Evolutionary conservation across 1,139 yeast species (phyloP), one percentile per base, ranked within the genome.

Genomic region (Taphrina communis): DNA sequence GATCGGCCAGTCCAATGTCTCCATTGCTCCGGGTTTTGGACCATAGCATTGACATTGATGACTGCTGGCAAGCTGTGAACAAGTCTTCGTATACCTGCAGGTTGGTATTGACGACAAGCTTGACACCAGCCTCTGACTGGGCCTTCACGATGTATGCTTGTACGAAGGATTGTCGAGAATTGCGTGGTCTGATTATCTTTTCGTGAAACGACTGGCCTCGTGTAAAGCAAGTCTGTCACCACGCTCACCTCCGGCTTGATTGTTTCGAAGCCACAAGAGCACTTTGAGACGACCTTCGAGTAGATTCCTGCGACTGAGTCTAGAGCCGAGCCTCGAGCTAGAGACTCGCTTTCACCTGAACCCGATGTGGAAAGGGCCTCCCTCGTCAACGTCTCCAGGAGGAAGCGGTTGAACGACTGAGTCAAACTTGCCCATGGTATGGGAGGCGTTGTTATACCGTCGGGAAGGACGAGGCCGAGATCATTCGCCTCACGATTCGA

Each of bases 1-100:
- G 65, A 38, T 21, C 58, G 63, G 19, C 65, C 62, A 35, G 61
- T 56, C 73, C 74, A 72, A 9, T 71, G 42, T 51, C 72, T 72
- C 58, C 73, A 69, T 14, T 66, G 70, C 36, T 68, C 71, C 41
- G 69, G 82, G 76, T 66, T 62, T 35, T 68, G 70, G 67, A 88
- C 78, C 69, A 84, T 82, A 38, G 88, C 76, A 73, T 88, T 88
- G 58, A 92, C 78, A 7, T 88, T 84, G 51, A 92, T 77, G 8
- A 91, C 81, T 1, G 88, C 86, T 0, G 97, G 95, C 17, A 90
- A 79, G 61, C 81, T 82, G 31, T 80, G 80, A 1, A 85, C 83
- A 0, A 81, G 78, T 63, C 83, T 82, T 17, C 68, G 69, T 31
- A 58, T 61, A 41, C 57, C 35, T 17, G 59, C 61, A n/a, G 65